Evolutionary conservation across 768 basidiomycete species (phyloP), one percentile per base, ranked within the genome.

Genomic region (Lentinula aciculospora): DNA sequence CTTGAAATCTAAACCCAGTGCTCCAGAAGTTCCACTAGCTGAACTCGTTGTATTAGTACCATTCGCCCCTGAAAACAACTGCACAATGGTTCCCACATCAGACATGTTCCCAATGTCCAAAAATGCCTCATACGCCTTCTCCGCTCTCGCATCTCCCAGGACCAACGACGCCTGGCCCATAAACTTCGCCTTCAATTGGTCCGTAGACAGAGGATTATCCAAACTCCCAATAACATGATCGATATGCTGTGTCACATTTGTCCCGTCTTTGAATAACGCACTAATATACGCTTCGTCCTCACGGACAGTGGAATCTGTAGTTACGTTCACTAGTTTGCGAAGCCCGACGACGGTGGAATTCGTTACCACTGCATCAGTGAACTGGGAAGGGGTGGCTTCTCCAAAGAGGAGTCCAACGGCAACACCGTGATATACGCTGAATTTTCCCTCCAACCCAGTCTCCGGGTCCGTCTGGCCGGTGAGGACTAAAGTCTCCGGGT

Each of bases 391-490:
- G 1, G 63, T 62, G 6, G 62, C 65, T 49, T 62, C 59, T n/a
- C 63, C 65, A 2, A 61, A 53, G 1, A 64, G 58, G 7, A 66
- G 58, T 10, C 61, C 65, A 25, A 64, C 47, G 17, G 65, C 62
- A 21, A 59, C 61, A 40, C 60, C 65, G 49, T 66, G 65, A 56
- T 60, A 66, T 5, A 66, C 62, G 53, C 65, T 66, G 50, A 66
- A 66, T 54, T 66, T 66, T 25, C 61, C 65, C 53, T 66, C 61
- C 59, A 66, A 50, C 17, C 65, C 65, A n/a, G 62, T 62, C 46
- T 61, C 53, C 42, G 65, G 65, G 29, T 61, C 61, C 42, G 56
- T 66, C 58, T 66, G 62, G 9, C 65, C 65, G 31, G 63, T 64
- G 37, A 66, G 49, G 44, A 62, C 65, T 45, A 66, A 39, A 17